A percentile compares a stretch with the other conserved stretches of the same genome.
These are phyloP conservation scores for Syncephalastrum sp. DNA, from an alignment of 371 early-diverging fungal genomes.

Conservation along the genomic window DNA sequence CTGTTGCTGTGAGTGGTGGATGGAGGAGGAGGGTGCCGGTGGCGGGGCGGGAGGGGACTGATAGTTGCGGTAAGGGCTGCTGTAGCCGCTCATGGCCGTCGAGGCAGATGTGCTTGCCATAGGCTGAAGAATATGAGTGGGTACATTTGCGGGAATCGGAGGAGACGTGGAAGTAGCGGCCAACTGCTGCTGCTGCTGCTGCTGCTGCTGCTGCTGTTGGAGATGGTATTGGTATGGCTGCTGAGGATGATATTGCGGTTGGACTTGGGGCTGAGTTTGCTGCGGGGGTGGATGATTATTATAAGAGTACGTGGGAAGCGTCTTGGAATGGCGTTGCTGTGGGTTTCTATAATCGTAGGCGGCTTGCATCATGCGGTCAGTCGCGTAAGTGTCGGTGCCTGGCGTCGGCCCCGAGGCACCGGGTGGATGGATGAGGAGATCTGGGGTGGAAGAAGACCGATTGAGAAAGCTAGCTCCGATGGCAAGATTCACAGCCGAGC, in stretches of 20 bases:
- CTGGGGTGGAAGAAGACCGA: conserved; percentile 31
- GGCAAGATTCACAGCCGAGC: too few relatives aligned
- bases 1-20: neutral
- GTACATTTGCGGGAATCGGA: conserved; percentile 3
- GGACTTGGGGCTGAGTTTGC: conserved; percentile 4
- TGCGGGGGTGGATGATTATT: conserved; percentile 4
- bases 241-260: conserved; percentile 2
- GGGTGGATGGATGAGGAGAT: conserved; percentile 13
- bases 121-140: conserved; percentile 15
- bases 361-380: neutral
- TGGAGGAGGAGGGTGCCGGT: neutral
- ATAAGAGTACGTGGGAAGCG: neutral
- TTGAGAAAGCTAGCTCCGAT: conserved; percentile 15
- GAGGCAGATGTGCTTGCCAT: conserved; percentile 7
- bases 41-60: conserved; percentile 1
- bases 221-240: conserved; percentile 4
- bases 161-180: conserved; percentile 3
- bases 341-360: neutral
- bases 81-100: neutral
- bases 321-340: neutral
- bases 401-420: too few relatives aligned
- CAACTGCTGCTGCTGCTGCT: neutral
- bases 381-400: too few relatives aligned
- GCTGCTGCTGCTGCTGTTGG: conserved; percentile 11
- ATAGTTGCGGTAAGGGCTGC: neutral